A percentile compares a stretch with the other conserved stretches of the same genome.
These are phyloP conservation scores for Carallia pectinifolia DNA, from an alignment of 345 rosid genomes.

Conservation along the genomic window DNA sequence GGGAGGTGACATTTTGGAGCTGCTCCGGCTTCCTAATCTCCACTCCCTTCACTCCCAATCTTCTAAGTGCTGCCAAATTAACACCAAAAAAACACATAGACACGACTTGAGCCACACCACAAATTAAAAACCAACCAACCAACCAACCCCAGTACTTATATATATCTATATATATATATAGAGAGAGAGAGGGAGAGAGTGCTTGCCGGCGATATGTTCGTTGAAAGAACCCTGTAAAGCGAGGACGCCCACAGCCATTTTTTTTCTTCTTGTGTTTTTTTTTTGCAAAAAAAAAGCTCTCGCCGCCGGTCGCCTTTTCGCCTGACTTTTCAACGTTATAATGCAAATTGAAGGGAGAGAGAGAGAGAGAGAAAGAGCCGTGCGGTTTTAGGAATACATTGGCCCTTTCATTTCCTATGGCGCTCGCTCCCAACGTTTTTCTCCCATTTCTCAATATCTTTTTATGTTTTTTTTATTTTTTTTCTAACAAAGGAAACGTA, in stretches of 20 bases:
- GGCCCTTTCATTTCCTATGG: too few species aligned
- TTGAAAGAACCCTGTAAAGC: constrained; percentile 98
- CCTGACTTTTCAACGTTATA: not conserved
- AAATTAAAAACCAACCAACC: not conserved
- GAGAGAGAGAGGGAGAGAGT: not conserved
- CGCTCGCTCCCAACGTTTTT: too few species aligned
- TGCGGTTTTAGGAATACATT: too few species aligned
- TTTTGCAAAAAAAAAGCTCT: not conserved
- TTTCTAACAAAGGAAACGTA: too few species aligned
- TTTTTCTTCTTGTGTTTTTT: too few species aligned
- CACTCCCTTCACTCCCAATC: constrained; percentile 83
- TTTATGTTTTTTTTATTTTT: too few species aligned
- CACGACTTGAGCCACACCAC: not conserved
- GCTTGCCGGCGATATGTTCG: constrained; percentile 82
- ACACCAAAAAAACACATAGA: not conserved
- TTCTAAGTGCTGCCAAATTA: constrained; percentile 48
- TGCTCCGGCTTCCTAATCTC: constrained; percentile 90
- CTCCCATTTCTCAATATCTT: too few species aligned
- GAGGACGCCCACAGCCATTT: constrained; percentile 88
- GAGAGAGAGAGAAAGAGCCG: too few species aligned
- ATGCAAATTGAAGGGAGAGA: not conserved
- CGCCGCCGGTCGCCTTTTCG: not conserved
- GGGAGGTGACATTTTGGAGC: constrained; percentile 62
- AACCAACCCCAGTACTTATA: not conserved
- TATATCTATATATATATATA: not conserved